A percentile compares a stretch with the other conserved stretches of the same genome.
Evolutionary conservation across 495 filamentous ascomycete genomes (phyloP).

Genomic region (Penicillium chermesinum): DNA sequence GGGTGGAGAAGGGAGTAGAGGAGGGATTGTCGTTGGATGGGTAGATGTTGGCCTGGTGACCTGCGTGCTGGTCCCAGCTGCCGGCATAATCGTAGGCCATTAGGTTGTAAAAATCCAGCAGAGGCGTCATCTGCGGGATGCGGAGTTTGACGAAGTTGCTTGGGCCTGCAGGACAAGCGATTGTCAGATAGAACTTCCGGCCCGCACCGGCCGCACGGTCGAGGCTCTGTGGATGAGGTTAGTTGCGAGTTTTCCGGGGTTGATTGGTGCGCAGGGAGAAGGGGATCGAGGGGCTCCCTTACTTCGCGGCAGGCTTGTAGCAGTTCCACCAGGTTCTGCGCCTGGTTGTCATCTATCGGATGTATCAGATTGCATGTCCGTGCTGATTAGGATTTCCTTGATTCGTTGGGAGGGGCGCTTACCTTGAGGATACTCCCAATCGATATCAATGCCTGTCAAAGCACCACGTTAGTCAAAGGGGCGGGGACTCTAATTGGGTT

Average conservation of each 20-base stretch:
- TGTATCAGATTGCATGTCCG: slow-evolving; percentile 5
- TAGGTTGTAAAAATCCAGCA: slow-evolving; percentile 74
- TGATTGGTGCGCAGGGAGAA: background rate
- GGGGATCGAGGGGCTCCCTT: too few relatives aligned
- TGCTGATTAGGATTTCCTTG: background rate
- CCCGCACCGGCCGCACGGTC: slow-evolving; percentile 53
- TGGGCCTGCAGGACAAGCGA: slow-evolving; percentile 60
- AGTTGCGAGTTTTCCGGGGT: slow-evolving; percentile 2
- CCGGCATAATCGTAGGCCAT: slow-evolving; percentile 84
- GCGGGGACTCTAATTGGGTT: too few relatives aligned
- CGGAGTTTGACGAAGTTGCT: slow-evolving; percentile 65
- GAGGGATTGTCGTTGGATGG: slow-evolving; percentile 46
- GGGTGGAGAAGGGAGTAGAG: slow-evolving; percentile 53
- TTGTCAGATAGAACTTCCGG: slow-evolving; percentile 67
- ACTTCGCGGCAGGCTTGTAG: slow-evolving; percentile 59
- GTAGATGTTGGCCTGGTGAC: slow-evolving; percentile 78
- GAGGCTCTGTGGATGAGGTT: slow-evolving; percentile 37
- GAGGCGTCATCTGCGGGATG: slow-evolving; percentile 62
- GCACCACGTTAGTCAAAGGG: background rate
- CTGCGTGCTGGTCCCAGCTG: slow-evolving; percentile 67
- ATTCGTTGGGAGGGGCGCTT: background rate
- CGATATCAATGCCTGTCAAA: slow-evolving; percentile 50
- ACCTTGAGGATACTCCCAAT: slow-evolving; percentile 57
- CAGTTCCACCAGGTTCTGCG: slow-evolving; percentile 64
- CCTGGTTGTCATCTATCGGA: slow-evolving; percentile 49